These are phyloP conservation scores for Poteriospumella lacustris DNA, from an alignment of 108 stramenopile species.

Conservation along the genomic window DNA sequence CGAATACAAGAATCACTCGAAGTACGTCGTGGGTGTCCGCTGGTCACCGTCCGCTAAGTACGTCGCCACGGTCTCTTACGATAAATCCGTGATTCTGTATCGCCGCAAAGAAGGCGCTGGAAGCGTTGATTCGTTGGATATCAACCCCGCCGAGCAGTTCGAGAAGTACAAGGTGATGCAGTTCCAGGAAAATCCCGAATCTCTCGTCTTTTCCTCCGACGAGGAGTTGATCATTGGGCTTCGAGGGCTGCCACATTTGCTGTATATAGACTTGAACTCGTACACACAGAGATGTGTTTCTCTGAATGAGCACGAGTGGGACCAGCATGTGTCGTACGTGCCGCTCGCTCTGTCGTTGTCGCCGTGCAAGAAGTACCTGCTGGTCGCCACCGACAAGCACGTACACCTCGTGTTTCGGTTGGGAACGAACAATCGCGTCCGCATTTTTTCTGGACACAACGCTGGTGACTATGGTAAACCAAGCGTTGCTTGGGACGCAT, in stretches of 20 bases:
- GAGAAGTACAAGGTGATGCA: background rate
- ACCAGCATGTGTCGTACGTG: constrained; percentile 6
- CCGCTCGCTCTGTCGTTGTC: constrained; percentile 1
- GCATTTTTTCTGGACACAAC: background rate
- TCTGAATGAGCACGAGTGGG: constrained; percentile 29
- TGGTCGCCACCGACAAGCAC: constrained; percentile 17
- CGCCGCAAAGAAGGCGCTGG: background rate
- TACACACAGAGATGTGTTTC: background rate
- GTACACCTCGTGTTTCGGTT: background rate
- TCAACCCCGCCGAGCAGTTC: too few species aligned
- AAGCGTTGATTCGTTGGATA: too few species aligned
- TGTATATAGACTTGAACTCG: background rate
- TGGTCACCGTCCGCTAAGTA: background rate
- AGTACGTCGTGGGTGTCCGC: constrained; percentile 1
- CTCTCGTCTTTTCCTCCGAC: background rate
- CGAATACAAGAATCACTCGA: background rate
- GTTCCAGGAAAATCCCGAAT: background rate
- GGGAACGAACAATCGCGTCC: background rate
- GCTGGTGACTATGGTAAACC: constrained; percentile 18
- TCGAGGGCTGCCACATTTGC: background rate
- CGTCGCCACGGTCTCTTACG: constrained; percentile 9
- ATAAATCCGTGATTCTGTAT: constrained; percentile 18
- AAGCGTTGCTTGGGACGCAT: background rate
- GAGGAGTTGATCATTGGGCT: constrained; percentile 1
- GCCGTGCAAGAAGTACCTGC: background rate